Base-by-base conservation (phyloP, 345 rosid species). In the Aurinia saxatilis region DNA sequence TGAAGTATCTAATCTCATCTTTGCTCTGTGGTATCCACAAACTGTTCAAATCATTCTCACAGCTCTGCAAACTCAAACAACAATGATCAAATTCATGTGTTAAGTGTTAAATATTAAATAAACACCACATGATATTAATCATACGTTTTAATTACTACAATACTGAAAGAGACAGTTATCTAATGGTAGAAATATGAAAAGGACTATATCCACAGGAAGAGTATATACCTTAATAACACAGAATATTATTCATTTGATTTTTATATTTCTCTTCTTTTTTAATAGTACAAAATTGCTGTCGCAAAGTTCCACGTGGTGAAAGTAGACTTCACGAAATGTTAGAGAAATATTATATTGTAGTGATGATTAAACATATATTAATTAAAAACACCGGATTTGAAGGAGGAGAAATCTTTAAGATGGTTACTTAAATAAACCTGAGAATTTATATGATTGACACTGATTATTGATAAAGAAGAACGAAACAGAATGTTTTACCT, bases 21-120 rank as follows among this genome's bases (percentile, higher is more conserved):
- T 78, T 83, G 14, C 75, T 79, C 21, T 40, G 47, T 10, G 75
- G 90, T 31, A 75, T 84, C 86, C 86, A 81, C 10, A 76, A 66
- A 54, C 77, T 74, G 57, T 81, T 86, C 16, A 83, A 59, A 41
- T 79, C 83, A n/a, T 54, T 63, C 62, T 63, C 34, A 7, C 72
- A 68, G 69, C 79, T 75, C 90, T 85, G 59, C 57, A 63, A 63
- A 13, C n/a, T 6, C 5, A 27, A 5, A 38, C 27, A 66, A 27
- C 16, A n/a, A 56, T 1, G 4, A 57, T 57, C 41, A 48, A 38
- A 46, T 10, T 25, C 30, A 34, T 17, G 23, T 56, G 50, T 46
- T 46, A 55, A 66, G 12, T 66, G 47, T 54, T 54, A 21, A 44
- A 21, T 53, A 15, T 33, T 65, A 21, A 23, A 19, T 14, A 18